These are phyloP conservation scores for Leishmania lainsoni DNA, from an alignment of 208 protist genomes.

Conservation along the genomic window DNA sequence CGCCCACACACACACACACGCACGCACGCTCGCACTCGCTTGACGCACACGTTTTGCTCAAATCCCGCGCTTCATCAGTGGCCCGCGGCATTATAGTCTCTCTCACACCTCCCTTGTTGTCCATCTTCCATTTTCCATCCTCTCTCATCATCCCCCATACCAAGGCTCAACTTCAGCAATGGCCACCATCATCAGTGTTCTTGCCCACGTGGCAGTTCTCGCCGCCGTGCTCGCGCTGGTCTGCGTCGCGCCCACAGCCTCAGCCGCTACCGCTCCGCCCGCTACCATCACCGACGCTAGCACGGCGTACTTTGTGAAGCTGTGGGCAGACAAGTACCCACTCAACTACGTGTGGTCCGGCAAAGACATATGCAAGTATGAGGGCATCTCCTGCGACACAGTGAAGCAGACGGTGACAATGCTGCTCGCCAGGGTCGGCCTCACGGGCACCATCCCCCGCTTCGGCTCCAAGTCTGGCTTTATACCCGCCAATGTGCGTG, in stretches of 20 bases:
- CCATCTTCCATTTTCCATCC: too few relatives aligned
- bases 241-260: constrained; percentile 3
- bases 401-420: constrained; percentile 29
- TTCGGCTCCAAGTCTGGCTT: constrained; percentile 21
- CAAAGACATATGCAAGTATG: constrained; percentile 45
- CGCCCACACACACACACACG: neutral
- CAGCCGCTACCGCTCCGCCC: neutral
- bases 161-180: neutral
- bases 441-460: constrained; percentile 32
- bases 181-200: neutral
- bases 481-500: constrained; percentile 23
- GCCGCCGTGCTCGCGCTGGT: constrained; percentile 4
- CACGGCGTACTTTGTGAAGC: constrained; percentile 38
- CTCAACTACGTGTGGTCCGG: constrained; percentile 41
- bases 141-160: neutral
- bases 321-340: constrained; percentile 25
- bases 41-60: neutral
- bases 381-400: constrained; percentile 41
- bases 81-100: neutral
- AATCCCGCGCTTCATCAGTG: neutral
- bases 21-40: neutral
- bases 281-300: constrained; percentile 23
- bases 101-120: too few relatives aligned
- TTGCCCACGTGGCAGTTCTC: neutral
- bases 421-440: constrained; percentile 23